Base-by-base conservation (phyloP, 78 protist genomes). In the Fonticula alba region DNA sequence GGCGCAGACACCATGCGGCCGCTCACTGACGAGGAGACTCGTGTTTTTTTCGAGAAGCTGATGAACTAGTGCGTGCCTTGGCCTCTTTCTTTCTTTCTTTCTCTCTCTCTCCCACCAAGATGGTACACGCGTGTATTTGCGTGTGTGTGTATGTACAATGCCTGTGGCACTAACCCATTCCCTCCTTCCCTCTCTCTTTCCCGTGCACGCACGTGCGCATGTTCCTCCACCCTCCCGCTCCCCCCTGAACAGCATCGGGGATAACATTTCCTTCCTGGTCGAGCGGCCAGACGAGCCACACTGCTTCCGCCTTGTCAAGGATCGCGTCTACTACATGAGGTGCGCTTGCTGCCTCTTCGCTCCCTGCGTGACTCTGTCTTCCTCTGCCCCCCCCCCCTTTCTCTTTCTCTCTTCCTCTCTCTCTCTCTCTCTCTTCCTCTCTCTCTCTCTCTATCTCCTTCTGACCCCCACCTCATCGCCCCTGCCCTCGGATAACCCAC, bases 1-100 rank as follows among this genome's bases (percentile, higher is more conserved):
- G n/a, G n/a, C n/a, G n/a, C n/a, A n/a, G n/a, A n/a, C 54, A 85
- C 3, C 26, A 95, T 96, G 99, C 72, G 99, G 55, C 93, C 95
- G 0, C 64, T 96, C 33, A 88, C 97, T 7, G 95, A 93, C 31
- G 96, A 91, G 38, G 99, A 96, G 74, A 85, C 95, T 7, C 83
- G 79, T 60, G 59, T 51, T 26, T 68, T 96, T 46, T 93, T 96
- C 66, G 95, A 89, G 67, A 96, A 96, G 78, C 82, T 96, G 2
- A 61, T 85, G 51, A 88, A 87, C 60, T 96, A 76, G 90, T 79
- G 43, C 13, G 47, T 37, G 40, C 37, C 6, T 6, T 7, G 61
- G 17, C 29, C 17, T 20, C 20, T 7, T 27, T 55, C 22, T 7
- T 24, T 53, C 10, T 53, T 24, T 19, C 10, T 11, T 26, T 53